Base-by-base conservation (phyloP, 805 yeast genomes). In the Zygosaccharomyces pseudorouxii region DNA sequence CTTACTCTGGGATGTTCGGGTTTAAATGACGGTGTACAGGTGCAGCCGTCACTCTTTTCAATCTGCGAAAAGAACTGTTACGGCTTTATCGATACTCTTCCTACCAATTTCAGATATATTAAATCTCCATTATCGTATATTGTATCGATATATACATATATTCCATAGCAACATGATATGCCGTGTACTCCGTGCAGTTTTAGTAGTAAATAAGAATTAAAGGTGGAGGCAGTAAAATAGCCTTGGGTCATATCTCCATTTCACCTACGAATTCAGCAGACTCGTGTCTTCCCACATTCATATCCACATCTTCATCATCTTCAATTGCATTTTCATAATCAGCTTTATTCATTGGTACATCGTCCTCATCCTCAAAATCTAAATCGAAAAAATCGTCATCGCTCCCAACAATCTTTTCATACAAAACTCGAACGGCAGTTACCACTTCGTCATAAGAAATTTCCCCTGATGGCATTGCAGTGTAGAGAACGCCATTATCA, bases 381-480 rank as follows among this genome's bases (percentile, higher is more conserved):
- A 92, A 87, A 65, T 89, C 96, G 63, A 92, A 92, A 71, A 93
- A 93, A 68, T 92, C 98, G 59, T 92, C 97, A 63, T 86, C 93
- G 1, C 95, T 79, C 8, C 98, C 98, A 9, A 93, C 95, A 53
- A 92, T 82, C 48, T 77, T 74, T 52, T 80, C 82, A 65, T 88
- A 92, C 37, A 92, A 64, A 18, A 79, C 71, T 62, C 81, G 85
- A 5, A 90, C 89, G 52, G 89, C 93, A 2, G 90, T 81, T 16
- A 92, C 79, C 3, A 87, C 79, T 27, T 97, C 98, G 64, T 92
- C 97, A 65, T 89, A 92, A 33, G 96, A 84, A 27, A 93, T 77
- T 62, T 92, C 98, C 6, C 86, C 74, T 0, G 90, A 82, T 20
- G 95, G 95, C 80, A 86, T 79, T 42, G 81, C 71, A 0, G 81